A percentile compares a stretch with the other conserved stretches of the same genome.
These are phyloP conservation scores for Cytauxzoon felis DNA, from an alignment of 169 alveolate genomes.

Conservation along the genomic window DNA sequence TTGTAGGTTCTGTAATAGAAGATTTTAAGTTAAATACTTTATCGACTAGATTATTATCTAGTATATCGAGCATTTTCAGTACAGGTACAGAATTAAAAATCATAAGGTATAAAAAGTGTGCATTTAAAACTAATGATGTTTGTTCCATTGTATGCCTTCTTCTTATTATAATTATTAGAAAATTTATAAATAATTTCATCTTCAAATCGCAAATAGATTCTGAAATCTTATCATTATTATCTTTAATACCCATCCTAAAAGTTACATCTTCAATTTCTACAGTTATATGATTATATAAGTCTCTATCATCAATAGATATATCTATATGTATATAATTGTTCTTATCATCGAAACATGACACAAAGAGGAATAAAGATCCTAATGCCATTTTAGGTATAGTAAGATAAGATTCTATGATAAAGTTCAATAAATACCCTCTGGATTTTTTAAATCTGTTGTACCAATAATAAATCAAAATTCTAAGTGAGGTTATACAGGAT, in stretches of 20 bases:
- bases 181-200: not conserved
- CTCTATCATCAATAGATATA: not conserved
- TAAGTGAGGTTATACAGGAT: constrained; percentile 15
- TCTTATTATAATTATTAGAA: not conserved
- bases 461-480: constrained; percentile 47
- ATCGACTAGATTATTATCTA: not conserved
- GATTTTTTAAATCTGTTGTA: constrained; percentile 41
- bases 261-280: not conserved
- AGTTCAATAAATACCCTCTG: constrained; percentile 42
- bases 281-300: not conserved
- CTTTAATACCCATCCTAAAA: not conserved
- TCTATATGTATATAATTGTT: not conserved
- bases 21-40: too few relatives aligned
- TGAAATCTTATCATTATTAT: too few relatives aligned
- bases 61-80: not conserved
- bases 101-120: not conserved
- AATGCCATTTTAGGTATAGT: constrained; percentile 34
- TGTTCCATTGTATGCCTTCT: not conserved
- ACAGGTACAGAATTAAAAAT: not conserved
- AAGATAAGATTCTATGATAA: constrained; percentile 22
- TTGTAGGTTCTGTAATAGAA: too few relatives aligned
- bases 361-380: constrained; percentile 39
- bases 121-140: not conserved
- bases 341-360: constrained; percentile 3
- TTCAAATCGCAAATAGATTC: too few relatives aligned